These are phyloP conservation scores for Rhizopogon rudus DNA, from an alignment of 768 basidiomycete species.

Conservation along the genomic window DNA sequence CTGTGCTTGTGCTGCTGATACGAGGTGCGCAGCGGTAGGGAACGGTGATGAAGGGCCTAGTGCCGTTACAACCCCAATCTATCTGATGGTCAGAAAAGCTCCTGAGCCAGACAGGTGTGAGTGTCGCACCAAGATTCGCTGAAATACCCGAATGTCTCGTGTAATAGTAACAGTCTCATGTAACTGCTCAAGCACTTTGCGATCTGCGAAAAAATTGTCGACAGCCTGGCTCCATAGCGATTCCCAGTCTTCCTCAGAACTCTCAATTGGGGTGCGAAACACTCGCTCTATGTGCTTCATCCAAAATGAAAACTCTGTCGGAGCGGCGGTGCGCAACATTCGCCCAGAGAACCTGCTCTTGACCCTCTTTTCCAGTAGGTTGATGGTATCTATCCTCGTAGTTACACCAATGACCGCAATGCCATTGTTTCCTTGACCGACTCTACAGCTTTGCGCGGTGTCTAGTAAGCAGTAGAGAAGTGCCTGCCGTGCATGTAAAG, in stretches of 20 bases:
- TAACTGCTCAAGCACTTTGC: conserved; percentile 38
- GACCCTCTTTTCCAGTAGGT: conserved; percentile 90
- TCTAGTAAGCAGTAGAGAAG: conserved; percentile 94
- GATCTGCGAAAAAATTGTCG: conserved; percentile 50
- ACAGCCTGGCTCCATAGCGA: conserved; percentile 53
- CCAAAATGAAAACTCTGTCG: conserved; percentile 45
- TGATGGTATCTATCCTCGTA: conserved; percentile 81
- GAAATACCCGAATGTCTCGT: conserved; percentile 54
- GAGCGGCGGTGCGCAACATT: conserved; percentile 72
- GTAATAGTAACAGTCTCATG: conserved; percentile 59
- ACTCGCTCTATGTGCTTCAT: conserved; percentile 41
- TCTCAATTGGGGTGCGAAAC: conserved; percentile 30
- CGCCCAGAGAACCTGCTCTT: conserved; percentile 96
- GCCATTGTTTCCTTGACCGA: conserved; percentile 54
- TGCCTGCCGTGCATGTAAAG: conserved; percentile 86
- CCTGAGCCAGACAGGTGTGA: not conserved
- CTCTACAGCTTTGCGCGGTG: conserved; percentile 82
- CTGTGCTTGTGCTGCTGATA: conserved; percentile 42
- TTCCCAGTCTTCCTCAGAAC: conserved; percentile 50
- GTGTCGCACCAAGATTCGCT: conserved; percentile 53
- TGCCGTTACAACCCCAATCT: conserved; percentile 42
- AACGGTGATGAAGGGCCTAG: conserved; percentile 50
- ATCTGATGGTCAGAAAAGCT: conserved; percentile 6
- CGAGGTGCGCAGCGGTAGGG: conserved; percentile 43
- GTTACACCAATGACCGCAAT: conserved; percentile 86